A percentile compares a stretch with the other conserved stretches of the same genome.
phyloP scores from a whole-genome alignment of 495 filamentous ascomycete genomes.

The Venustampulla echinocandica region DNA sequence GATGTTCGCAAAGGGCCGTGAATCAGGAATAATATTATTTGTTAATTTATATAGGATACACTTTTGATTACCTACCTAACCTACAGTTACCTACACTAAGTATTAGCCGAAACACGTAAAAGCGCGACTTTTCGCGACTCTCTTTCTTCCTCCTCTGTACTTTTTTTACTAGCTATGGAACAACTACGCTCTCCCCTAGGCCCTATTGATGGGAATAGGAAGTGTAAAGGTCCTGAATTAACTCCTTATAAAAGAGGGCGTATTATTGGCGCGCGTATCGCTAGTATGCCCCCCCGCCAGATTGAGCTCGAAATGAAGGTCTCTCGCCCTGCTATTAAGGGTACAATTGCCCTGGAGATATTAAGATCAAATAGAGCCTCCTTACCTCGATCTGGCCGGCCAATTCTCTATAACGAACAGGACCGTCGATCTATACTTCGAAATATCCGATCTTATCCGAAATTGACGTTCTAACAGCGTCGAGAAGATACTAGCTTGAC shows the following conservation, averaged over 20 bases:
- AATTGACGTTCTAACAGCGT: constrained; percentile 1
- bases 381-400: neutral
- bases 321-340: neutral
- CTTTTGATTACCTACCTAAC: no score
- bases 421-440: neutral
- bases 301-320: neutral
- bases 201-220: neutral
- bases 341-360: neutral
- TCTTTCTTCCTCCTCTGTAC: no score
- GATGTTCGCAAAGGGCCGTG: no score
- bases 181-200: constrained; percentile 1
- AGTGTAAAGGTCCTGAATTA: neutral
- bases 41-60: no score
- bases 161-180: neutral
- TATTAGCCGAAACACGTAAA: no score
- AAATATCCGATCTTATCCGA: neutral
- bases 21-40: no score
- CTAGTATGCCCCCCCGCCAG: neutral
- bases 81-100: no score
- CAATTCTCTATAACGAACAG: neutral
- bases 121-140: no score
- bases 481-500: neutral
- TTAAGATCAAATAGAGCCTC: neutral
- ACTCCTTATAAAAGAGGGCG: constrained; percentile 1
- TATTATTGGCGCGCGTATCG: neutral